Percentiles rank a stretch among this genome's conserved stretches.
These are phyloP conservation scores for Agaricales sp. DNA, from an alignment of 1,284 basidiomycete genomes.

Conservation along the genomic window DNA sequence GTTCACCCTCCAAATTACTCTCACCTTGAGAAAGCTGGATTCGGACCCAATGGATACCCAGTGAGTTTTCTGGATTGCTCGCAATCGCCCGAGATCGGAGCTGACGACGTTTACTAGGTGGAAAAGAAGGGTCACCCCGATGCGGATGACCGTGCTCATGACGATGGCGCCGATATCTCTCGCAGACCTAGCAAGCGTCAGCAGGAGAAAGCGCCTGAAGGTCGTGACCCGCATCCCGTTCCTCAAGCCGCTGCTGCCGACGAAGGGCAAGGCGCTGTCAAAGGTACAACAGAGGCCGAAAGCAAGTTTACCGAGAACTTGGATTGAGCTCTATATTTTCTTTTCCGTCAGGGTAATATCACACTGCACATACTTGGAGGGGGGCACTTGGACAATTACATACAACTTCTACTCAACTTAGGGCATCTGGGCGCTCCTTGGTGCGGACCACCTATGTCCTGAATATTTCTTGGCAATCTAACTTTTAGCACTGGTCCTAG, in stretches of 20 bases:
- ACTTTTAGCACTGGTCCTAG: no score
- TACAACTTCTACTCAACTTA: no score
- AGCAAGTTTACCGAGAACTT: background rate
- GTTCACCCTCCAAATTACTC: constrained; percentile 40
- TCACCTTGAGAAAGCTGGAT: constrained; percentile 27
- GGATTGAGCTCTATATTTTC: background rate
- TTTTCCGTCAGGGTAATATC: no score
- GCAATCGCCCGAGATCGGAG: background rate
- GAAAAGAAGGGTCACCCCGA: constrained; percentile 28
- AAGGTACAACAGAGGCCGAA: background rate
- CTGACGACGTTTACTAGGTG: constrained; percentile 13
- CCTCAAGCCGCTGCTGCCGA: constrained; percentile 10
- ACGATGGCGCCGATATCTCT: constrained; percentile 22
- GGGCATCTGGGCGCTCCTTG: no score
- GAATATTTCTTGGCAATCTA: no score
- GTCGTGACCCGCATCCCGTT: constrained; percentile 25
- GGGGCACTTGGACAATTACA: no score
- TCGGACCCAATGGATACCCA: constrained; percentile 61
- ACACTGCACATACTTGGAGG: no score
- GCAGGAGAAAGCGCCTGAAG: constrained; percentile 64
- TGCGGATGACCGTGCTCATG: constrained; percentile 13
- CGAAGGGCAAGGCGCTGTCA: background rate
- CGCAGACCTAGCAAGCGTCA: constrained; percentile 47
- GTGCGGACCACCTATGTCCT: no score
- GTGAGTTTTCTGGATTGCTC: constrained; percentile 32